A percentile compares a stretch with the other conserved stretches of the same genome.
These are phyloP conservation scores for Ustilago tritici DNA, from an alignment of 1,284 basidiomycete genomes.

Conservation along the genomic window DNA sequence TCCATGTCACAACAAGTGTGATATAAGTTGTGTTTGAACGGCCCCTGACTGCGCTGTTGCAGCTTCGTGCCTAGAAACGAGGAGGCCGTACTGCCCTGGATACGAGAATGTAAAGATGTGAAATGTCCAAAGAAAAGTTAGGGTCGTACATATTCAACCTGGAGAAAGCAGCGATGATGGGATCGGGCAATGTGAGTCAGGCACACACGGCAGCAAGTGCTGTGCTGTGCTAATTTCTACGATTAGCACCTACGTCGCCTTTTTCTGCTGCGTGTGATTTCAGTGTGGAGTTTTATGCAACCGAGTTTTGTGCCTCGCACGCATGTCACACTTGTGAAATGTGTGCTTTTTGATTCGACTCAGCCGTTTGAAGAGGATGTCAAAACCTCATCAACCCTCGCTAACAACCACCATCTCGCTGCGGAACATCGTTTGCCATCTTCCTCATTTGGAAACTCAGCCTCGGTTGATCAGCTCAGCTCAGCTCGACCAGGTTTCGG, in stretches of 20 bases:
- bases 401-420: neutral
- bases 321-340: neutral
- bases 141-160: neutral
- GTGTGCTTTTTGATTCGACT: constrained; percentile 7
- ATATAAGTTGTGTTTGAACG: neutral
- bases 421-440: neutral
- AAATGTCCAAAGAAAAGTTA: neutral
- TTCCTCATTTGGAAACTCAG: neutral
- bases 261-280: neutral
- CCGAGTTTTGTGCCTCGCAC: constrained; percentile 8
- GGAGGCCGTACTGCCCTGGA: neutral
- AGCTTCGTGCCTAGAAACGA: neutral
- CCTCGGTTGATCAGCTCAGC: neutral
- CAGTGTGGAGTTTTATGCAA: constrained; percentile 7
- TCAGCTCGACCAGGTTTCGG: neutral
- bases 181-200: neutral
- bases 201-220: neutral
- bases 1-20: neutral
- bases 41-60: neutral
- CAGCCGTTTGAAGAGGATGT: neutral
- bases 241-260: constrained; percentile 11
- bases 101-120: neutral
- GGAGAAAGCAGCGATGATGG: neutral
- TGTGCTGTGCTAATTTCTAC: neutral
- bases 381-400: neutral